Base-by-base conservation (phyloP, 2,329 filamentous ascomycete species). In the Teratosphaeriaceae sp. region DNA sequence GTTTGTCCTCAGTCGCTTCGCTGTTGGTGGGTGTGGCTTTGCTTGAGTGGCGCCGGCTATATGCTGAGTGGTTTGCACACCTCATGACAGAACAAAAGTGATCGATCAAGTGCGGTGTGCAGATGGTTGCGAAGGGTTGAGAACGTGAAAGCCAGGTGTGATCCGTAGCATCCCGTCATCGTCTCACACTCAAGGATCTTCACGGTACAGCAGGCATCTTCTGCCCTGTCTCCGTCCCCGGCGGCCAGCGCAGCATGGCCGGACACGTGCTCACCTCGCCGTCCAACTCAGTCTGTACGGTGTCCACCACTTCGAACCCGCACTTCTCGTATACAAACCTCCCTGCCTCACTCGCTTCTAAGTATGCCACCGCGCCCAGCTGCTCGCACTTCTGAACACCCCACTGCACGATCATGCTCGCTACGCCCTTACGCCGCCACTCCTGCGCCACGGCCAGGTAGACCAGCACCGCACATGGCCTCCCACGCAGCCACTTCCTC, bases 391-490 rank as follows among this genome's bases (percentile, higher is more conserved):
- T 57, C 13, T 61, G 49, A 11, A 67, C 8, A 1, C 64, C 66
- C 63, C 61, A 64, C 15, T 63, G 53, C 29, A 69, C 39, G 21
- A 67, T 47, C 37, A 65, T 47, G 2, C 41, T 58, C 2, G 55
- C 65, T 7, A 61, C 63, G 0, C 67, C 67, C 8, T 58, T 56
- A 1, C 61, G 41, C n/a, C 61, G 57, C 22, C 65, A 61, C 5
- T 60, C 58, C 0, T 61, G 61, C 46, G 62, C 59, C 8, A 50
- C 52, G 6, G 45, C 43, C 46, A 65, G 67, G 29, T 47, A 54
- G 36, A 61, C 48, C 27, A 60, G 29, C 2, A 53, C 22, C n/a
- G 48, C 52, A 31, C 48, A 31, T 3, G 45, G 45, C 9, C 43
- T 42, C 16, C 47, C 45, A 9, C 42, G 45, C 21, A 54, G 41